These are phyloP conservation scores for Nymphaea thermarum DNA, from an alignment of 164 flowering plant genomes.

Conservation along the genomic window DNA sequence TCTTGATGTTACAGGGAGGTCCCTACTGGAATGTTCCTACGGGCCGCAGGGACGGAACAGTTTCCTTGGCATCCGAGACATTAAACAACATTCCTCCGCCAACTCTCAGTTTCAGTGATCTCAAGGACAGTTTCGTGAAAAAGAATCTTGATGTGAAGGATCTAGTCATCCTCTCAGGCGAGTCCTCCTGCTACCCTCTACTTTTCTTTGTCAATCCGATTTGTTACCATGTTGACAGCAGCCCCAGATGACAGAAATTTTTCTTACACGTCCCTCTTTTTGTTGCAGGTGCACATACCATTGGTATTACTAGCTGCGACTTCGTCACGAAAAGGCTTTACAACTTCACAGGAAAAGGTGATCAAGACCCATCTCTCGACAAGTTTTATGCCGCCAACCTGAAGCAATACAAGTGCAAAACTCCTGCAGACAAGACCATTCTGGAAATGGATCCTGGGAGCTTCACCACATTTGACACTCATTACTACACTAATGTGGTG, in stretches of 20 bases:
- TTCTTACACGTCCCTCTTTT: too few relatives aligned
- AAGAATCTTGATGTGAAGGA: slow-evolving; percentile 61
- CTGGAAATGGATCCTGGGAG: slow-evolving; percentile 70
- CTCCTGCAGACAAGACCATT: slow-evolving; percentile 20
- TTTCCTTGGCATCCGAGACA: slow-evolving; percentile 51
- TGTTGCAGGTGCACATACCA: slow-evolving; percentile 23
- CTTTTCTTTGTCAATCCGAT: too few relatives aligned
- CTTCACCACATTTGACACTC: slow-evolving; percentile 33
- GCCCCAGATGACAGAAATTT: too few relatives aligned
- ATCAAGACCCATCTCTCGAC: slow-evolving; percentile 43
- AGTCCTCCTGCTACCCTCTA: background rate
- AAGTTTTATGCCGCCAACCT: slow-evolving; percentile 26
- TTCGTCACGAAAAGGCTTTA: slow-evolving; percentile 29
- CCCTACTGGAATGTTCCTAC: slow-evolving; percentile 83
- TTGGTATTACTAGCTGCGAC: slow-evolving; percentile 21
- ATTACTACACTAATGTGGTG: slow-evolving; percentile 28
- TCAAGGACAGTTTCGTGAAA: slow-evolving; percentile 30
- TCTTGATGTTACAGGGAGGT: slow-evolving; percentile 20
- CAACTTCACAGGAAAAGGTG: slow-evolving; percentile 52
- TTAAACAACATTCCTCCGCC: slow-evolving; percentile 50
- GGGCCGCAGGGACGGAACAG: slow-evolving; percentile 66
- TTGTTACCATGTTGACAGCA: too few relatives aligned
- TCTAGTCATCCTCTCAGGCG: slow-evolving; percentile 72
- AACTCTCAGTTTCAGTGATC: slow-evolving; percentile 35
- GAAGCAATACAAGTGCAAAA: slow-evolving; percentile 26